phyloP scores from a whole-genome alignment of 805 yeast genomes.

The Barnettozyma sp. region DNA sequence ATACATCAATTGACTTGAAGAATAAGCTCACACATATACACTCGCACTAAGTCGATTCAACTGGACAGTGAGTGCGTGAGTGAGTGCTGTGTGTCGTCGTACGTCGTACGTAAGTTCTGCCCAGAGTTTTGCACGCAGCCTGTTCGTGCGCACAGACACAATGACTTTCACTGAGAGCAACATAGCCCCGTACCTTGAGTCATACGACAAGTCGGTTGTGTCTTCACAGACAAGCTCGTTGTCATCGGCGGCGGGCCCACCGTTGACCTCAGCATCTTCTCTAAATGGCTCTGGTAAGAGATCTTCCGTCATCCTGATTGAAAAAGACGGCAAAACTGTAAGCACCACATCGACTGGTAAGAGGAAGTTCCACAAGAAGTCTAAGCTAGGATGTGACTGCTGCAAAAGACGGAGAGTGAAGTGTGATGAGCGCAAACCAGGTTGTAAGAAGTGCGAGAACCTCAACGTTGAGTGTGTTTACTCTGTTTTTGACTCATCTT shows the following conservation, averaged over 20 bases:
- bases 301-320: constrained; percentile 25
- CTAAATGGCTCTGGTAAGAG: too few relatives aligned
- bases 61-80: constrained; percentile 11
- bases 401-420: constrained; percentile 88
- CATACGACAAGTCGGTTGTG: constrained; percentile 8
- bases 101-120: too few relatives aligned
- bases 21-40: too few relatives aligned
- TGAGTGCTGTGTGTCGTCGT: too few relatives aligned
- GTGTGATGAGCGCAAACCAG: constrained; percentile 83
- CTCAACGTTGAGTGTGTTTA: constrained; percentile 77
- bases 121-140: too few relatives aligned
- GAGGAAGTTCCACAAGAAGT: constrained; percentile 83
- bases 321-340: constrained; percentile 34
- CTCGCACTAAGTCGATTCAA: constrained; percentile 13
- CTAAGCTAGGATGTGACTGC: constrained; percentile 82
- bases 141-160: too few relatives aligned
- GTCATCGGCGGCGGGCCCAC: too few relatives aligned
- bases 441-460: constrained; percentile 71
- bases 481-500: constrained; percentile 17
- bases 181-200: constrained; percentile 12
- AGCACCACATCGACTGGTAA: constrained; percentile 52
- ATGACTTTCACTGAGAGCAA: constrained; percentile 6
- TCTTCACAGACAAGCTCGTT: too few relatives aligned
- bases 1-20: not conserved
- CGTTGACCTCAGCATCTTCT: too few relatives aligned